A percentile compares a stretch with the other conserved stretches of the same genome.
Evolutionary conservation across 129 eudicot species (phyloP).

Genomic region (Kitagawia praeruptora): DNA sequence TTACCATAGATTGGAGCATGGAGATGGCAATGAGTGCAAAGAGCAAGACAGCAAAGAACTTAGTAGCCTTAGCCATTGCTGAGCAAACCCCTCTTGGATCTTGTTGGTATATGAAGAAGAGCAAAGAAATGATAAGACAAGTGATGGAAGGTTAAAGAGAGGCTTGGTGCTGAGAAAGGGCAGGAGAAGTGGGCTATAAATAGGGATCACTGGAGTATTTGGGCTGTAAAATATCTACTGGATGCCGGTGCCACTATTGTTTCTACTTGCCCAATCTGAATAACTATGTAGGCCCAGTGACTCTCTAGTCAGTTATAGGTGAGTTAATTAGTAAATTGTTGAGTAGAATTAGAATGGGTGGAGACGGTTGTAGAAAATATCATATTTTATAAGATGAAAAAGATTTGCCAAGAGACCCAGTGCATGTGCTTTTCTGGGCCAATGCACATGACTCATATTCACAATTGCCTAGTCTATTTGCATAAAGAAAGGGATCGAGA

Average conservation of each 20-base stretch:
- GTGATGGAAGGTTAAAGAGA: background rate
- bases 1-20: conserved; percentile 14
- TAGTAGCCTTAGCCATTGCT: conserved; percentile 10
- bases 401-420: background rate
- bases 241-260: background rate
- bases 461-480: background rate
- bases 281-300: background rate
- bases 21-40: conserved; percentile 15
- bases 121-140: background rate
- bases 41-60: conserved; percentile 6
- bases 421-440: conserved; percentile 4
- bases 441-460: background rate
- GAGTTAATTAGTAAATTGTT: background rate
- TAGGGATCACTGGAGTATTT: background rate
- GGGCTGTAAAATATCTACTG: conserved; percentile 1
- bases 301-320: background rate
- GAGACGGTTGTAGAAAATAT: background rate
- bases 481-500: conserved; percentile 1
- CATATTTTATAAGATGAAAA: background rate
- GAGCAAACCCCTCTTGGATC: conserved; percentile 11
- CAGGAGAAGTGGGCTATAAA: conserved; percentile 5
- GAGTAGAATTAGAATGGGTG: background rate
- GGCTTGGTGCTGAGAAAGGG: conserved; percentile 4
- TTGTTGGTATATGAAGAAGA: background rate
- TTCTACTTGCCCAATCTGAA: background rate